Evolutionary conservation across 2,329 filamentous ascomycete genomes (phyloP), one percentile per base, ranked within the genome.

Genomic region (Beauveria medogensis): DNA sequence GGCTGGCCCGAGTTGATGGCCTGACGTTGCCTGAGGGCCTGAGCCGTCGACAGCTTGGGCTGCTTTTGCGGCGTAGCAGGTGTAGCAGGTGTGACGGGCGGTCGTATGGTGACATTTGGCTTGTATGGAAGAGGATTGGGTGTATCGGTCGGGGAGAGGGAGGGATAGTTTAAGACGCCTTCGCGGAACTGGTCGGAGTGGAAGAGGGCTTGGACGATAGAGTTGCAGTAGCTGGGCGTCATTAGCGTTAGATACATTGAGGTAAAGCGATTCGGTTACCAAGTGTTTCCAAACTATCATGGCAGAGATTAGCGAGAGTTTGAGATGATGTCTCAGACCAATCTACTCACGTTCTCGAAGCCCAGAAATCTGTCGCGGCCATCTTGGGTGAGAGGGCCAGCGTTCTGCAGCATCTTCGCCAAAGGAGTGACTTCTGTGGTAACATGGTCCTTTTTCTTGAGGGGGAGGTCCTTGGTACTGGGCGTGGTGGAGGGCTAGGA

Each of bases 301-400:
- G 22, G 12, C 30, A 57, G 62, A 60, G 57, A 72, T 80, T 69
- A 80, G 78, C 67, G 16, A 18, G 46, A 43, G 18, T 50, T 50
- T 30, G 22, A 61, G 51, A 41, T 24, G 40, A 18, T 55, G 41
- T 55, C 55, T 62, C 55, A 50, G 59, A 64, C 8, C 63, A 65
- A 56, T 80, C 90, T 53, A 48, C 57, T 77, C 81, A 97, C 93
- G 77, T 99, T 99, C 77, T 99, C 94, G 73, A 97, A 88, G 18
- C 94, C 94, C 77, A 95, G 97, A 78, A 96, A 99, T 78, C 96
- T 96, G 78, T 97, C 94, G 72, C 90, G 96, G 59, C 94, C 94
- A 75, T 97, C 92, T 67, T 83, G 80, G 69, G 91, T 86, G 66
- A 95, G 77, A 2, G 92, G 86, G 3, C 92, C 92, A 62, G 90